These are phyloP conservation scores for Hymenoscyphus salicellus DNA, from an alignment of 2,329 filamentous ascomycete species.

Conservation along the genomic window DNA sequence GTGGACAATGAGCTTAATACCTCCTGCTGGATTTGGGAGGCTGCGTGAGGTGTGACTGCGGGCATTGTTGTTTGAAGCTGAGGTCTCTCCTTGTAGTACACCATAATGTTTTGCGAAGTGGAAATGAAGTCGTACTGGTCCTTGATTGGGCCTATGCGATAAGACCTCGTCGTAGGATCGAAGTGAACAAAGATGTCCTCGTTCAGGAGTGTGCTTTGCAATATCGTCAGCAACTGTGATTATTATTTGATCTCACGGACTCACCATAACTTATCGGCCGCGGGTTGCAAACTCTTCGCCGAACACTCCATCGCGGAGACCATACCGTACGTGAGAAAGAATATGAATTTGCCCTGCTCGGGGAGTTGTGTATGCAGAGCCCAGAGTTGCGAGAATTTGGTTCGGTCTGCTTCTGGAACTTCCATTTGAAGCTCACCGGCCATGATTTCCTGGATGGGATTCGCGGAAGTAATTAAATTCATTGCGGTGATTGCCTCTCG, in stretches of 20 bases:
- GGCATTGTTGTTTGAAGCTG: not conserved
- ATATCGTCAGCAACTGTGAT: not conserved
- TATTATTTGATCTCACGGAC: not conserved
- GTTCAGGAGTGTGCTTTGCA: not conserved
- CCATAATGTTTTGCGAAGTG: not conserved
- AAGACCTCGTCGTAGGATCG: not conserved
- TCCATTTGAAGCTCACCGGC: not conserved
- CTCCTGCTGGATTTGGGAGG: not conserved
- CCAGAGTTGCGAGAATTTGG: not conserved
- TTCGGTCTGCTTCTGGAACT: not conserved
- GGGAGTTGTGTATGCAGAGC: not conserved
- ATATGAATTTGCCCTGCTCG: not conserved
- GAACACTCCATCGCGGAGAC: not conserved
- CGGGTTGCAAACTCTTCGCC: not conserved
- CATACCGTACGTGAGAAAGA: not conserved
- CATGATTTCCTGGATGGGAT: not conserved
- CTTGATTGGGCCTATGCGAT: not conserved
- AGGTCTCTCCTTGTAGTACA: not conserved
- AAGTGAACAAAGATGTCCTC: slow-evolving; percentile 2
- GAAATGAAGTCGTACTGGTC: slow-evolving; percentile 1
- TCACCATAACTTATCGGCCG: not conserved
- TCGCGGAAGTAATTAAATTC: no score
- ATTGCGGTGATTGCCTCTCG: no score
- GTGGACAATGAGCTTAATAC: not conserved
- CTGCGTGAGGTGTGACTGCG: not conserved